Conservation (phyloP, 768 basidiomycete genomes). For the Austroboletus festivus region DNA sequence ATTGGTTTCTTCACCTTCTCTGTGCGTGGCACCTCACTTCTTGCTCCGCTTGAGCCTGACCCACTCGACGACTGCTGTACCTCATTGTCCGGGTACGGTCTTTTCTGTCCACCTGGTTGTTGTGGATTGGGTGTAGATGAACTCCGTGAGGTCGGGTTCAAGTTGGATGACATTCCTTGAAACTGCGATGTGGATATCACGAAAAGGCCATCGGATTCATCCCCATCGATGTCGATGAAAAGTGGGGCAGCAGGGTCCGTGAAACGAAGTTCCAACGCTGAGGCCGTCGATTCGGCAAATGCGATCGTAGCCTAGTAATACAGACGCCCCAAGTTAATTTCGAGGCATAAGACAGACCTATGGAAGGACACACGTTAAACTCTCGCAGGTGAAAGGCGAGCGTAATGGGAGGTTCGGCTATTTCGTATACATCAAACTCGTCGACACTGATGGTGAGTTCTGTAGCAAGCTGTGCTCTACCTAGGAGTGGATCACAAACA, state of each 20-base stretch:
- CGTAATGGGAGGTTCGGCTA: slow-evolving; percentile 58
- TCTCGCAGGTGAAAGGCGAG: slow-evolving; percentile 81
- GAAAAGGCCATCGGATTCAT: slow-evolving; percentile 63
- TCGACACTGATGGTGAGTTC: slow-evolving; percentile 74
- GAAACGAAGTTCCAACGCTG: slow-evolving; percentile 62
- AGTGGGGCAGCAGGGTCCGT: slow-evolving; percentile 56
- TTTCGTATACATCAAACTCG: slow-evolving; percentile 77
- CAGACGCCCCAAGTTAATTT: not conserved
- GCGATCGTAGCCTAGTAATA: slow-evolving; percentile 71
- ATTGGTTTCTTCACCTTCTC: slow-evolving; percentile 45
- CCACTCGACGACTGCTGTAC: slow-evolving; percentile 28
- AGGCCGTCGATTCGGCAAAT: slow-evolving; percentile 69
- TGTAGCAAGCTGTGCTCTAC: slow-evolving; percentile 62
- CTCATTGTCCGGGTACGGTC: slow-evolving; percentile 23
- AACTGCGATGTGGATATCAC: slow-evolving; percentile 76
- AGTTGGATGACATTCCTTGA: slow-evolving; percentile 31
- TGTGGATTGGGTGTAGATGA: slow-evolving; percentile 20
- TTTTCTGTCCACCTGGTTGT: slow-evolving; percentile 17
- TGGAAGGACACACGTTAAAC: slow-evolving; percentile 57
- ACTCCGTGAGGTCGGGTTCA: slow-evolving; percentile 8
- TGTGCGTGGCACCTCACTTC: slow-evolving; percentile 39
- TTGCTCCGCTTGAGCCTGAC: slow-evolving; percentile 9
- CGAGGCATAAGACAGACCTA: not conserved
- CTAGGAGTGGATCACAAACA: slow-evolving; percentile 33
- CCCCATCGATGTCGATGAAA: slow-evolving; percentile 74